Base-by-base conservation (phyloP, 2,329 filamentous ascomycete species). In the Calonectria leucothoes region DNA sequence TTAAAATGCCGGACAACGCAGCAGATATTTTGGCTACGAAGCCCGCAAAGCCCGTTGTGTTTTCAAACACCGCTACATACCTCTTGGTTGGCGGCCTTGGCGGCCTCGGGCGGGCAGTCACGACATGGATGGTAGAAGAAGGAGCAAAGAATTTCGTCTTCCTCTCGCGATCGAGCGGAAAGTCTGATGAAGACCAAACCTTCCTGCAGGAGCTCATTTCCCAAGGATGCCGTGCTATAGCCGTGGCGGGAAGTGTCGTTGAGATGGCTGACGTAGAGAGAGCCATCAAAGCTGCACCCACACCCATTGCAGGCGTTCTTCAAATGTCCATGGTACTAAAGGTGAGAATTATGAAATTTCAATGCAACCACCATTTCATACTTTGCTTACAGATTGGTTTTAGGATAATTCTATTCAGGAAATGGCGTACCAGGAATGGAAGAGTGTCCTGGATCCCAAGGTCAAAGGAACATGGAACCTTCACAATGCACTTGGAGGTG, bases 381-480 rank as follows among this genome's bases (percentile, higher is more conserved):
- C 0, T 1, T 7, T 59, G 20, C 52, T 59, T 11, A 59, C n/a
- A 10, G 10, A 15, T 33, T n/a, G 4, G 23, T 0, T 25, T 11
- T 5, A 57, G 29, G 48, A 77, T 48, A 4, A 17, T 3, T 15
- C 59, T 10, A 75, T 85, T 15, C 66, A 77, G 3, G 75, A 82
- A 11, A 86, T 88, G 84, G 81, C 78, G 2, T 71, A 81, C 6
- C 69, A 82, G 0, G 71, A 83, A 4, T 86, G 82, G 82, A 70
- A 69, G 8, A 70, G 72, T 68, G 70, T 73, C 1, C 37, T 69
- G 6, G 45, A 51, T 1, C 80, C 84, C 20, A 87, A 86, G 69
- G 80, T 84, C 2, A 48, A 73, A 11, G 84, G 84, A 0, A 83
- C 83, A 1, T 82, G 79, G 80, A 85, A 85, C 70, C 72, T 86